Conservation (phyloP, 441 rosid species). For the Capsella rubella region DNA sequence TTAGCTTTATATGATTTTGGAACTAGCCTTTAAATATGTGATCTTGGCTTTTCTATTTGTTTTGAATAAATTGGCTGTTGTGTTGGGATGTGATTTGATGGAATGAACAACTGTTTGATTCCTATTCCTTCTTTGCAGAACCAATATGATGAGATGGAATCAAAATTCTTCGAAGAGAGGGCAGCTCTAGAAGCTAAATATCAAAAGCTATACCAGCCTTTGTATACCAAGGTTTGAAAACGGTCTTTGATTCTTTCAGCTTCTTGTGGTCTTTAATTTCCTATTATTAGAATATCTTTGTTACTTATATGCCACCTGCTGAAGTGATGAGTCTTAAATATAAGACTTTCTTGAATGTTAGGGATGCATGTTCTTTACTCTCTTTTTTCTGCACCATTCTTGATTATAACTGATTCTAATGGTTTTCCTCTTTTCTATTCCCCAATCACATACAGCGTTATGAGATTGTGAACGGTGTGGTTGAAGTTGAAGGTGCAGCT, state of each 20-base stretch:
- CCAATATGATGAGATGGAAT: conserved; percentile 83
- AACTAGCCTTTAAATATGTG: background rate
- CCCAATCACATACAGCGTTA: conserved; percentile 55
- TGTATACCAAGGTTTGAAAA: conserved; percentile 67
- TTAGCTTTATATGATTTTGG: conserved; percentile 3
- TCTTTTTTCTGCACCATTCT: background rate
- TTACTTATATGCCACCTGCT: background rate
- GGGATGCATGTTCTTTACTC: background rate
- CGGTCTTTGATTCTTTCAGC: conserved; percentile 3
- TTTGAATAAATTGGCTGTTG: background rate
- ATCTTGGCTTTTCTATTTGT: no score
- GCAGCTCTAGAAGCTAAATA: conserved; percentile 92
- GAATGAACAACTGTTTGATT: background rate
- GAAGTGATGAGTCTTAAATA: background rate
- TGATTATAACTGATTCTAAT: background rate
- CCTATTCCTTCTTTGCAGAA: conserved; percentile 50
- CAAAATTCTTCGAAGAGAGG: conserved; percentile 88
- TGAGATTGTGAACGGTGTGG: conserved; percentile 79
- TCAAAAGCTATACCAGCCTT: conserved; percentile 80
- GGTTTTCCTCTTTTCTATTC: background rate
- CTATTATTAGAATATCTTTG: background rate
- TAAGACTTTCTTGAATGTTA: background rate
- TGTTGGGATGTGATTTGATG: background rate
- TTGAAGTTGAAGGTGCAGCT: conserved; percentile 63
- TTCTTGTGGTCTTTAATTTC: conserved; percentile 1